Conservation (phyloP, 768 basidiomycete species). For the Termitomyces sp. region DNA sequence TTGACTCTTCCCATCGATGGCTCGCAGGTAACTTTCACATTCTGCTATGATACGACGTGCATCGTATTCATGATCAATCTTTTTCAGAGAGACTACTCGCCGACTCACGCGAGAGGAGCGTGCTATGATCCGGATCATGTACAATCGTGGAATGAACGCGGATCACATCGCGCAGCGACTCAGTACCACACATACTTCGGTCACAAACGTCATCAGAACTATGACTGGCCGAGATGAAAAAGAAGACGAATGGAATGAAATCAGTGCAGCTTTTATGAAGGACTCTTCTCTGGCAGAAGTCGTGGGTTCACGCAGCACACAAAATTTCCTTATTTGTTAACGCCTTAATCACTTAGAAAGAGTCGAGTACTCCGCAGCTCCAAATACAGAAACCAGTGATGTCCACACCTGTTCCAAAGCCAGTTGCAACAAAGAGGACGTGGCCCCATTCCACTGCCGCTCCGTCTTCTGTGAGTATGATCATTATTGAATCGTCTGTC, state of each 20-base stretch:
- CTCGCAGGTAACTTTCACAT: not conserved
- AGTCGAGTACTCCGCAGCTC: not conserved
- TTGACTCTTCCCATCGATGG: not conserved
- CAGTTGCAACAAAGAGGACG: not conserved
- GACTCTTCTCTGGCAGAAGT: not conserved
- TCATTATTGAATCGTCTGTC: not conserved
- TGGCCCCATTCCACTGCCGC: conserved; percentile 6
- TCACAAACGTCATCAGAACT: not conserved
- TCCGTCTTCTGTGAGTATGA: not conserved
- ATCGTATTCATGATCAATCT: not conserved
- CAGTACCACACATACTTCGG: not conserved
- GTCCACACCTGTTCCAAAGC: not conserved
- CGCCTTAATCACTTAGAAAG: not conserved
- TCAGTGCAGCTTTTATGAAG: not conserved
- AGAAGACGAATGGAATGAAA: not conserved
- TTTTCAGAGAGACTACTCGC: not conserved
- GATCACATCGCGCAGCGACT: not conserved
- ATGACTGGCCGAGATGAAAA: not conserved
- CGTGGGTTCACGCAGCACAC: not conserved
- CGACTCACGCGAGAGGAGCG: not conserved
- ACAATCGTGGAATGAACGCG: not conserved
- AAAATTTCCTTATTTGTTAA: not conserved
- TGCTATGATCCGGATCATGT: conserved; percentile 1
- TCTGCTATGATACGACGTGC: too few relatives aligned
- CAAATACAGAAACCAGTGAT: not conserved